Evolutionary conservation across 495 filamentous ascomycete species (phyloP).

Genomic region (Amphirosellinia nigrospora): DNA sequence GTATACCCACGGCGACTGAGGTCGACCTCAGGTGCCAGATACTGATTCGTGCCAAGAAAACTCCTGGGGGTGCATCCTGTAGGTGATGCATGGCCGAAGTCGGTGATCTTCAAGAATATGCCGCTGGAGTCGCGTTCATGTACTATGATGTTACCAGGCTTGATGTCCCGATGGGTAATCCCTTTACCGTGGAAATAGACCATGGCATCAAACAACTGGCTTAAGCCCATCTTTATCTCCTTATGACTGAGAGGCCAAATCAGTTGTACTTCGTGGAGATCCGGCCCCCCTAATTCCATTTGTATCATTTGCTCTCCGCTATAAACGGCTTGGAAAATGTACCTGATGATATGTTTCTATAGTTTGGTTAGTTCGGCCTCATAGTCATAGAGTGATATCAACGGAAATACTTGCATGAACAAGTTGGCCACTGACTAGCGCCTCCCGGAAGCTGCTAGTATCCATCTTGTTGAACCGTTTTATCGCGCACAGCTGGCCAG

Average conservation of each 20-base stretch:
- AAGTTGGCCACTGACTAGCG: neutral
- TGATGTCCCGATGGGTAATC: neutral
- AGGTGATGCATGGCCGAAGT: neutral
- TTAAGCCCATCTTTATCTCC: neutral
- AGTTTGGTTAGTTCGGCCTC: neutral
- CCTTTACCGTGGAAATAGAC: neutral
- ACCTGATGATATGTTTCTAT: neutral
- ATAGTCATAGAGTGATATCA: no score
- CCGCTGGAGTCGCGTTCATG: neutral
- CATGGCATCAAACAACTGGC: neutral
- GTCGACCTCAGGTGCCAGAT: neutral
- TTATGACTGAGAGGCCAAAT: neutral
- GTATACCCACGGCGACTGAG: neutral
- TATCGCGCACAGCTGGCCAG: neutral
- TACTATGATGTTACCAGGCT: neutral
- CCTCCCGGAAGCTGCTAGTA: neutral
- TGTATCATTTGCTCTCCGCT: neutral
- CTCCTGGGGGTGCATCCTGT: neutral
- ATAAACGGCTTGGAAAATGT: rapidly evolving
- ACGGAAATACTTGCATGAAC: neutral
- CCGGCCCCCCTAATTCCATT: neutral
- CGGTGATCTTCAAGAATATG: neutral
- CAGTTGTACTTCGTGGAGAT: neutral
- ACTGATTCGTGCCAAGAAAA: neutral
- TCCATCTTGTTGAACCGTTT: neutral